Evolutionary conservation across 257 asterid species (phyloP).

Genomic region (Nicotiana otophora): DNA sequence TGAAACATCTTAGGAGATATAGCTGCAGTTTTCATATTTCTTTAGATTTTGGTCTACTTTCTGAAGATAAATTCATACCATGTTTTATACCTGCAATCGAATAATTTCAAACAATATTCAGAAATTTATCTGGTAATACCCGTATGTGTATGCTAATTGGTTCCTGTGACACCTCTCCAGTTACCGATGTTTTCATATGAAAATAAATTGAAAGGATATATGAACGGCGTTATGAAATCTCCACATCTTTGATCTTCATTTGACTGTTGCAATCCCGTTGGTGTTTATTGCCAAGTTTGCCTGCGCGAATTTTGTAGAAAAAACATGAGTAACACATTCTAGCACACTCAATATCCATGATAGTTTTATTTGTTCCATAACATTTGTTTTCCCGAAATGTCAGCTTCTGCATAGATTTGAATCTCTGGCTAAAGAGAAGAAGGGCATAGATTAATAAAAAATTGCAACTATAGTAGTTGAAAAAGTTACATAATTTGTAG

Average conservation of each 20-base stretch:
- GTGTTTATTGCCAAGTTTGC: constrained; percentile 46
- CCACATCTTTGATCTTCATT: not conserved
- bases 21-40: not conserved
- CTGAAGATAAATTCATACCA: not conserved
- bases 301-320: constrained; percentile 34
- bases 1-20: not conserved
- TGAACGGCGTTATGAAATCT: not conserved
- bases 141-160: not conserved
- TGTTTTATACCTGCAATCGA: not conserved
- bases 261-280: constrained; percentile 36
- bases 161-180: not conserved
- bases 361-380: not conserved
- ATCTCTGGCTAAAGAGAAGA: too few species aligned
- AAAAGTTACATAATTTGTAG: constrained; percentile 58
- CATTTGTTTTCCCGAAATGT: not conserved
- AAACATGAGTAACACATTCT: not conserved
- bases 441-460: not conserved
- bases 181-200: not conserved
- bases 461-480: not conserved
- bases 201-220: not conserved
- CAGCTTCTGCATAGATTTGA: too few species aligned
- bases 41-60: not conserved
- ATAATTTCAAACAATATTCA: not conserved
- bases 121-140: not conserved
- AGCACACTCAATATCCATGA: not conserved